Evolutionary conservation across 106 monocot genomes (phyloP).

Genomic region (Amphibolis antarctica): DNA sequence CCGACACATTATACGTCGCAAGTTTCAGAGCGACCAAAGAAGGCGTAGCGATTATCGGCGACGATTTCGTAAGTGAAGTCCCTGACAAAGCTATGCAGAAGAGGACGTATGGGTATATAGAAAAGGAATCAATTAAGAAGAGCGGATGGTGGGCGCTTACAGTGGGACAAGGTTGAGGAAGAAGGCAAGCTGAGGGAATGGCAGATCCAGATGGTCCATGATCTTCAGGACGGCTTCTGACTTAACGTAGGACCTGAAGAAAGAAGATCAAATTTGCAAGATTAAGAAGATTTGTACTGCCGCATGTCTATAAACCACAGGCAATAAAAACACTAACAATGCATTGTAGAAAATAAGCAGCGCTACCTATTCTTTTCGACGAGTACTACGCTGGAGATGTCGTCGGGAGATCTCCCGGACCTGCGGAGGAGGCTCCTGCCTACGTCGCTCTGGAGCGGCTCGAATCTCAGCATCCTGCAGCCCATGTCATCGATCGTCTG

Average conservation of each 20-base stretch:
- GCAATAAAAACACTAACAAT: no score
- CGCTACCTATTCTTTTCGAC: slow-evolving; percentile 70
- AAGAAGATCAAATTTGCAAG: neutral
- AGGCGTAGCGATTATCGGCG: slow-evolving; percentile 63
- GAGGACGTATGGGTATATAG: neutral
- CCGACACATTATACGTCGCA: slow-evolving; percentile 65
- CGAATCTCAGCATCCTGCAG: slow-evolving; percentile 64
- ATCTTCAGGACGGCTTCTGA: slow-evolving; percentile 93
- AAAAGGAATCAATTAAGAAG: neutral
- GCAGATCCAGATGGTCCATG: slow-evolving; percentile 78
- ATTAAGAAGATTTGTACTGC: neutral
- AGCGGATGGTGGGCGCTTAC: slow-evolving; percentile 25
- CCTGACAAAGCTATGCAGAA: slow-evolving; percentile 47
- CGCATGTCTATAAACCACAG: no score
- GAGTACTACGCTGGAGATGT: slow-evolving; percentile 92
- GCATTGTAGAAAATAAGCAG: no score
- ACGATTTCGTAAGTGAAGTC: slow-evolving; percentile 85
- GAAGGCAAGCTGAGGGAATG: slow-evolving; percentile 74
- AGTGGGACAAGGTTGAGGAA: slow-evolving; percentile 51
- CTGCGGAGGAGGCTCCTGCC: slow-evolving; percentile 73
- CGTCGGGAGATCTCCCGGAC: slow-evolving; percentile 77
- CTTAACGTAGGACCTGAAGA: slow-evolving; percentile 65
- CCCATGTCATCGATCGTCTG: no score
- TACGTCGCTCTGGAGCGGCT: slow-evolving; percentile 66
- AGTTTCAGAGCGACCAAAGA: slow-evolving; percentile 74